These are phyloP conservation scores for Lophiostoma macrostomum DNA, from an alignment of 495 filamentous ascomycete species.

Conservation along the genomic window DNA sequence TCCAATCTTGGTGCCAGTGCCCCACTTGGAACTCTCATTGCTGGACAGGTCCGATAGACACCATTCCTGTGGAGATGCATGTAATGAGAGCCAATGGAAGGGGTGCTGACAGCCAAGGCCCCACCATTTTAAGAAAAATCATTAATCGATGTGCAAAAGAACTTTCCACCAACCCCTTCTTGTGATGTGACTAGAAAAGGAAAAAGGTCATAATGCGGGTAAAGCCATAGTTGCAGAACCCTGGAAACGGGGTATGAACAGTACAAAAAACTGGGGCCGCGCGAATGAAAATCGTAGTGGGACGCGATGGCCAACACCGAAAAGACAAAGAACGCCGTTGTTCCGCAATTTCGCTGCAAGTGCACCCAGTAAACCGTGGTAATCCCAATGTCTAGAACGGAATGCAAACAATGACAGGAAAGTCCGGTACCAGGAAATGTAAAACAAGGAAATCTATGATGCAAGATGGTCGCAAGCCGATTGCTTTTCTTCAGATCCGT, in stretches of 20 bases:
- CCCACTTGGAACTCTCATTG: too few relatives aligned
- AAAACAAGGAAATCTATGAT: slow-evolving; percentile 35
- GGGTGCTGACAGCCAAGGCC: background rate
- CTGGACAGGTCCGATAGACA: too few relatives aligned
- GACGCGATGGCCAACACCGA: slow-evolving; percentile 9
- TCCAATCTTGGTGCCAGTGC: too few relatives aligned
- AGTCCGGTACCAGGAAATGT: slow-evolving; percentile 8
- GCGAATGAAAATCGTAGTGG: slow-evolving; percentile 8
- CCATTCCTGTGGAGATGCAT: too few relatives aligned
- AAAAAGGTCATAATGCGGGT: slow-evolving; percentile 10
- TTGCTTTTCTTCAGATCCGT: slow-evolving; percentile 32
- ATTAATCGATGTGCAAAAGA: slow-evolving; percentile 17
- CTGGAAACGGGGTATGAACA: slow-evolving; percentile 9
- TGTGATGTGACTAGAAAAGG: slow-evolving; percentile 9
- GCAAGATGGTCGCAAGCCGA: slow-evolving; percentile 28
- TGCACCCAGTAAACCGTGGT: slow-evolving; percentile 13
- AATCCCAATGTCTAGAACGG: slow-evolving; percentile 18
- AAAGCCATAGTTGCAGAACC: background rate
- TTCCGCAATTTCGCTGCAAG: slow-evolving; percentile 23
- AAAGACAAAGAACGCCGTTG: slow-evolving; percentile 12
- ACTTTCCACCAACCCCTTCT: slow-evolving; percentile 16
- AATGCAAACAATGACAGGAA: slow-evolving; percentile 14
- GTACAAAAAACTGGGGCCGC: slow-evolving; percentile 5
- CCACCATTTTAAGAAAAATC: slow-evolving; percentile 14
- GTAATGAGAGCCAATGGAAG: background rate